Evolutionary conservation across 2,329 filamentous ascomycete genomes (phyloP).

Genomic region (Aureobasidium sp.): DNA sequence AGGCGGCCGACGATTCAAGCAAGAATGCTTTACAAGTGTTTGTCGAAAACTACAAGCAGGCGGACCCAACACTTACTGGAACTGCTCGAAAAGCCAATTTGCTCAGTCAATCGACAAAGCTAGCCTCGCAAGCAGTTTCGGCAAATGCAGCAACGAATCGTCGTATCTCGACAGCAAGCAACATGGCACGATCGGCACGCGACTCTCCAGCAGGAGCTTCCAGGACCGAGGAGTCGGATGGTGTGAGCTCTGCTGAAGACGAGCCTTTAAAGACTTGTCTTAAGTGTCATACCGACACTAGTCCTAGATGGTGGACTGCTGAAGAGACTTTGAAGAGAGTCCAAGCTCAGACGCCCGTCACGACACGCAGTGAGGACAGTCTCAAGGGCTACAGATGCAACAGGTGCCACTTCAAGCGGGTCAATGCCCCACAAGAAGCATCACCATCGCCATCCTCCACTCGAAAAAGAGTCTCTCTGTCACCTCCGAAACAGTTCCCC

Average conservation of each 20-base stretch:
- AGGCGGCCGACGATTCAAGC: conserved; percentile 61
- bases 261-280: conserved; percentile 30
- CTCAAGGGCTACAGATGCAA: conserved; percentile 33
- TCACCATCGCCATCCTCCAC: conserved; percentile 1
- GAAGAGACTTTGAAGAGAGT: conserved; percentile 1
- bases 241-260: conserved; percentile 23
- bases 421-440: conserved; percentile 27
- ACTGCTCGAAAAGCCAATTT: conserved; percentile 88
- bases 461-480: conserved; percentile 15
- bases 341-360: neutral
- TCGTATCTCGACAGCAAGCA: conserved; percentile 30
- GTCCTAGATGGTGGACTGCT: conserved; percentile 48
- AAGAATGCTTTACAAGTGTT: conserved; percentile 77
- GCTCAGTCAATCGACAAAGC: conserved; percentile 55
- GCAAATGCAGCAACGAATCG: conserved; percentile 24
- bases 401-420: conserved; percentile 40
- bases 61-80: conserved; percentile 80
- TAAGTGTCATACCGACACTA: conserved; percentile 53
- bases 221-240: conserved; percentile 22
- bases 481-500: conserved; percentile 20
- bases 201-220: conserved; percentile 23
- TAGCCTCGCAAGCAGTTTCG: conserved; percentile 27
- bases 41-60: conserved; percentile 86
- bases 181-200: conserved; percentile 24
- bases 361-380: conserved; percentile 1